Evolutionary conservation across 2,329 filamentous ascomycete genomes (phyloP).

Genomic region (Fusarium sp.): DNA sequence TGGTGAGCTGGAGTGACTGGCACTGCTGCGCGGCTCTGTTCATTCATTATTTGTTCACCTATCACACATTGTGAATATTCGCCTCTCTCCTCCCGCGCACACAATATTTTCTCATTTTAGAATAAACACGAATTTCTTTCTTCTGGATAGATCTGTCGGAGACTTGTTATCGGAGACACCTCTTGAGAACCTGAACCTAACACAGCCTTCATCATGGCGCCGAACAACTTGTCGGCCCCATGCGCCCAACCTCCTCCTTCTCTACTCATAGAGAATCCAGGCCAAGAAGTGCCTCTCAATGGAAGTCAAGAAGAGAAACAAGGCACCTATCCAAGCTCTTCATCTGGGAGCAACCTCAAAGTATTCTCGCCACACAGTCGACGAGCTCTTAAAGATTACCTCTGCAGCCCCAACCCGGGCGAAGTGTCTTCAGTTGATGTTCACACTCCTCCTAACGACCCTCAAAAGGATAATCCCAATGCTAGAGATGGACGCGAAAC

Average conservation of each 20-base stretch:
- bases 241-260: slow-evolving; percentile 28
- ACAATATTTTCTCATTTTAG: background rate
- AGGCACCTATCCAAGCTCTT: background rate
- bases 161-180: background rate
- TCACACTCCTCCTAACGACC: slow-evolving; percentile 24
- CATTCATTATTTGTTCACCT: background rate
- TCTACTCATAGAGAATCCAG: slow-evolving; percentile 29
- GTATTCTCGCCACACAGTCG: background rate
- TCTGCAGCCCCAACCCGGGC: slow-evolving; percentile 8
- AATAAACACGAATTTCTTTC: background rate
- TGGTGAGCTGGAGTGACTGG: background rate
- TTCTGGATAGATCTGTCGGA: background rate
- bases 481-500: background rate
- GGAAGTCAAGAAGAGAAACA: background rate
- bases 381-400: background rate
- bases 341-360: background rate
- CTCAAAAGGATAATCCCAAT: background rate
- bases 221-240: slow-evolving; percentile 10
- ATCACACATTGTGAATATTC: background rate
- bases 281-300: background rate
- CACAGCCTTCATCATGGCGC: slow-evolving; percentile 4
- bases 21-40: slow-evolving; percentile 6
- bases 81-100: background rate
- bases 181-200: background rate
- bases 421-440: slow-evolving; percentile 21